Evolutionary conservation across 495 filamentous ascomycete species (phyloP), one percentile per base, ranked within the genome.

Genomic region (Aspergillus nanangensis): DNA sequence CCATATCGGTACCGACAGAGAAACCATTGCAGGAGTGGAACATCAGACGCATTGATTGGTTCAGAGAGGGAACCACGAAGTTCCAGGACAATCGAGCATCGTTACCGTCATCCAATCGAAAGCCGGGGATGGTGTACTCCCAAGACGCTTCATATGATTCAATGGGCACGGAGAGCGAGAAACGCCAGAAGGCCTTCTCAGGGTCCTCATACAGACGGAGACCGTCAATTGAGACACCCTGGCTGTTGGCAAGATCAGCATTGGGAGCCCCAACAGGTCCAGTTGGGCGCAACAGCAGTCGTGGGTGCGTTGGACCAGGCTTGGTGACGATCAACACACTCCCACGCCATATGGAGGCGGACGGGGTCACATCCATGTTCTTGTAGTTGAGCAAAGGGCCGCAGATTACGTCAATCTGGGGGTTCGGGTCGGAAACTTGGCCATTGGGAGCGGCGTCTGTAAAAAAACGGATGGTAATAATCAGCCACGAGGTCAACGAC

Each of bases 1-100:
- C 78, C 67, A 91, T 84, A 61, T 96, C 86, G 5, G 89, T 95
- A 37, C 90, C 90, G 20, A 96, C 88, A 33, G 87, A 92, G 66
- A 97, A 96, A 38, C 92, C 92, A 69, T 96, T 97, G 69, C 90
- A 96, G 21, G 88, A 95, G 67, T 95, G 84, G 68, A 97, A 96
- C 76, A 96, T 88, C 48, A 95, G 86, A 51, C 90, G 81, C 90
- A 97, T 95, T 18, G 86, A 91, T 64, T 96, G 83, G 21, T 80
- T 68, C 38, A 71, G 69, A 3, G 88, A 86, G 2, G 92, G 92
- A 13, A 95, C 78, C 40, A 77, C 84, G 63, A 96, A 95, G 46
- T 62, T 55, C 66, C 69, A 72, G 15, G 66, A 58, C 4, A 63
- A 50, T 25, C 69, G 63, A 27, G 63, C 68, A 39, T 66, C 55